Percentiles rank a stretch among this genome's conserved stretches.
Evolutionary conservation across 2,329 filamentous ascomycete species (phyloP).

Genomic region (Colletotrichum tropicale): DNA sequence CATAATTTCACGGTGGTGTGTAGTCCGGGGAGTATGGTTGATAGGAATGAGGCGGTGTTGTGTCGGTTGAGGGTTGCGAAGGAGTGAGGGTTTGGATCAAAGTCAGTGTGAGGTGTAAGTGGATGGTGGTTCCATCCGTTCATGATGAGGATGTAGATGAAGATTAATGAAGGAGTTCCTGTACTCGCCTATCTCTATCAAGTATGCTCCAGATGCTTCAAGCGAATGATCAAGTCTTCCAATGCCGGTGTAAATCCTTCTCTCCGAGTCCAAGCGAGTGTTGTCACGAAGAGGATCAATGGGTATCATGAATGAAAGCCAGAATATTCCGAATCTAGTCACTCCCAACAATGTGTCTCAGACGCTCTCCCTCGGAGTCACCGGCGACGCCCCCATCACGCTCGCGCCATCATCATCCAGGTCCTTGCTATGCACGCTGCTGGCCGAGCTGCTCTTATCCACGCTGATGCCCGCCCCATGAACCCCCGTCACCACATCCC

Average conservation of each 20-base stretch:
- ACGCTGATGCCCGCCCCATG: constrained; percentile 24
- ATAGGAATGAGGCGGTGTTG: constrained; percentile 3
- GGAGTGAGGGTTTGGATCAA: background rate
- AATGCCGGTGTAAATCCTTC: background rate
- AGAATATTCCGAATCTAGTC: background rate
- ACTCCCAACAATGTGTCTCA: constrained; percentile 27
- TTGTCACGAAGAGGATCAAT: background rate
- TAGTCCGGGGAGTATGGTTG: constrained; percentile 3
- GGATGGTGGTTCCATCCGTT: background rate
- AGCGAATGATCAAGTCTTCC: background rate
- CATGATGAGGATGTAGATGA: background rate
- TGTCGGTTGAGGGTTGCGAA: background rate
- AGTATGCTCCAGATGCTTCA: background rate
- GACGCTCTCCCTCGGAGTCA: constrained; percentile 43
- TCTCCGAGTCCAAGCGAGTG: background rate
- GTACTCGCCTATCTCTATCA: background rate
- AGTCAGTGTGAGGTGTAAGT: too few species aligned
- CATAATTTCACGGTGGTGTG: constrained; percentile 8
- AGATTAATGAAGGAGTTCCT: background rate
- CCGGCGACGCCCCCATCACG: constrained; percentile 37
- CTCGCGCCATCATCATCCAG: constrained; percentile 37
- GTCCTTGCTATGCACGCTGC: constrained; percentile 21
- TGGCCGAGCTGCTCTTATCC: constrained; percentile 23
- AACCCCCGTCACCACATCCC: constrained; percentile 2
- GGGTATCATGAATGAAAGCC: constrained; percentile 21